A percentile compares a stretch with the other conserved stretches of the same genome.
Conservation (phyloP, 495 filamentous ascomycete genomes). For the Bombardia bombarda region DNA sequence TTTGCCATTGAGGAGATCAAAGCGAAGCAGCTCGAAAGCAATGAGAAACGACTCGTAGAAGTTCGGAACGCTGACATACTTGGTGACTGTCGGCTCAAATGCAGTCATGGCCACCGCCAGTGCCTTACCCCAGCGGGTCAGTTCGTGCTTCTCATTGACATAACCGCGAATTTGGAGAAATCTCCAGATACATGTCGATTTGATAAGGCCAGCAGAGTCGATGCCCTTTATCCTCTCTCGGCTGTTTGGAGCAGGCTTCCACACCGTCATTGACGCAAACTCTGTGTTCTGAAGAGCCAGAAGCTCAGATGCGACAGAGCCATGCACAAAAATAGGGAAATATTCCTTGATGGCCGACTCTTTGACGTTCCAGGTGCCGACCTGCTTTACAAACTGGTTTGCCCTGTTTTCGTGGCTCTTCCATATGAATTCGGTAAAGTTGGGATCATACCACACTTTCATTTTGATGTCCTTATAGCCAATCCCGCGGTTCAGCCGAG, state of each 20-base stretch:
- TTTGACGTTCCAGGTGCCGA: slow-evolving; percentile 69
- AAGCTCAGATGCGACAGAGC: slow-evolving; percentile 50
- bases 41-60: slow-evolving; percentile 47
- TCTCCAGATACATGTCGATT: slow-evolving; percentile 72
- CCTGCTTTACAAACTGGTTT: slow-evolving; percentile 49
- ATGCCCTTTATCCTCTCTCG: slow-evolving; percentile 35
- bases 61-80: slow-evolving; percentile 40
- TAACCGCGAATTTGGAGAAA: slow-evolving; percentile 87
- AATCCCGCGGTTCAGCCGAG: slow-evolving; percentile 72
- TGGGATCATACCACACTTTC: slow-evolving; percentile 78
- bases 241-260: too few relatives aligned
- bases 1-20: slow-evolving; percentile 64
- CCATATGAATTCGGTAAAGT: slow-evolving; percentile 53
- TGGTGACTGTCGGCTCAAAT: slow-evolving; percentile 54
- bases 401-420: slow-evolving; percentile 47
- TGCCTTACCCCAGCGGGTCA: slow-evolving; percentile 79
- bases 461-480: slow-evolving; percentile 66
- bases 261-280: slow-evolving; percentile 59
- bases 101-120: slow-evolving; percentile 58
- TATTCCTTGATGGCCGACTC: slow-evolving; percentile 41
- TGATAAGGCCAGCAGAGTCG: slow-evolving; percentile 60
- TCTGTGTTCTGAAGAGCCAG: slow-evolving; percentile 51
- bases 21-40: slow-evolving; percentile 70
- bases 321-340: slow-evolving; percentile 38
- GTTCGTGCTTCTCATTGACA: slow-evolving; percentile 66